These are phyloP conservation scores for Linum usitatissimum DNA, from an alignment of 345 rosid genomes.

Conservation along the genomic window DNA sequence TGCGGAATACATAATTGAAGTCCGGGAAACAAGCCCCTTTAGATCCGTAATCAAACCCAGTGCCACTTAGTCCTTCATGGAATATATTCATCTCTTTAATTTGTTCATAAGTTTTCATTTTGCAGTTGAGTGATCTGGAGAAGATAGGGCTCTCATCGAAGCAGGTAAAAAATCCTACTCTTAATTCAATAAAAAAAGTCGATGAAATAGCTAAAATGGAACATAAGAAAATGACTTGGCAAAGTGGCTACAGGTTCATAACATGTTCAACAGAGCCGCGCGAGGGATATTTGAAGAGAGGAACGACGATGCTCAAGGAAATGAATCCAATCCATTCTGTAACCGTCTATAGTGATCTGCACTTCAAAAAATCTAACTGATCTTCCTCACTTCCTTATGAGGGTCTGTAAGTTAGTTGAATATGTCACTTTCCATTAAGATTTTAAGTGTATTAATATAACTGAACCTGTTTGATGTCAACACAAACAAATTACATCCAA, in stretches of 20 bases:
- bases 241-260: slow-evolving; percentile 37
- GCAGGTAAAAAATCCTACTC: slow-evolving; percentile 28
- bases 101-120: not conserved
- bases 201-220: not conserved
- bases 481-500: too few species aligned
- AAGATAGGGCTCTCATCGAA: slow-evolving; percentile 83
- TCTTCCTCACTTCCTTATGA: too few species aligned
- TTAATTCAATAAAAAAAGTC: not conserved
- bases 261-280: slow-evolving; percentile 51
- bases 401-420: too few species aligned
- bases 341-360: too few species aligned
- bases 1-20: slow-evolving; percentile 63
- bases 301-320: not conserved
- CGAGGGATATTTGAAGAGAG: slow-evolving; percentile 34
- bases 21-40: slow-evolving; percentile 55
- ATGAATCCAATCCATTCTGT: too few species aligned
- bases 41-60: slow-evolving; percentile 35
- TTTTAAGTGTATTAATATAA: too few species aligned
- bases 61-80: not conserved
- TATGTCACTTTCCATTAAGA: too few species aligned
- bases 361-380: too few species aligned
- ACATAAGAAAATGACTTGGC: not conserved
- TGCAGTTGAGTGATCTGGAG: slow-evolving; percentile 66
- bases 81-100: not conserved
- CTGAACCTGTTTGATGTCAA: too few species aligned